These are phyloP conservation scores for Pleurotus citrinopileatus DNA, from an alignment of 768 basidiomycete species.

Conservation along the genomic window DNA sequence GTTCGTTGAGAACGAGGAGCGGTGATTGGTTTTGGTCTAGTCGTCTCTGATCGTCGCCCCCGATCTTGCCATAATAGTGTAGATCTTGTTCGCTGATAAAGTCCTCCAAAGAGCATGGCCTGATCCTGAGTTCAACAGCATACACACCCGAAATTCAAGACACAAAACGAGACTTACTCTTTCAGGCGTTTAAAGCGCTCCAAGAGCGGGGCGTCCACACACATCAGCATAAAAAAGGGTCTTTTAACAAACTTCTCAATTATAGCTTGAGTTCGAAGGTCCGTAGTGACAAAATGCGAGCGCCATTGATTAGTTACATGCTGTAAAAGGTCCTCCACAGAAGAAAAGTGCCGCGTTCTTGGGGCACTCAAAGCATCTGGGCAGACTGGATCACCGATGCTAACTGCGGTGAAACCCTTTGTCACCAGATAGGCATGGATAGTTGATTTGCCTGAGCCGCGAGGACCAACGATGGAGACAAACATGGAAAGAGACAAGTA, in stretches of 20 bases:
- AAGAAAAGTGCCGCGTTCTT: slow-evolving; percentile 36
- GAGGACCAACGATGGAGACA: slow-evolving; percentile 65
- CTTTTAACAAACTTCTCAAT: slow-evolving; percentile 75
- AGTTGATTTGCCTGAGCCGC: slow-evolving; percentile 56
- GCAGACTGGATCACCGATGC: slow-evolving; percentile 13
- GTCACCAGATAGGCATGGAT: slow-evolving; percentile 58
- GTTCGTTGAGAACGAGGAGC: slow-evolving; percentile 36
- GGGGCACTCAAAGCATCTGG: neutral
- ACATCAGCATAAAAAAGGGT: slow-evolving; percentile 87
- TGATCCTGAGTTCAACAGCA: neutral
- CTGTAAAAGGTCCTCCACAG: slow-evolving; percentile 55
- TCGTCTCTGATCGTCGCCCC: neutral
- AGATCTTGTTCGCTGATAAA: slow-evolving; percentile 77
- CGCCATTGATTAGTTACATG: slow-evolving; percentile 84
- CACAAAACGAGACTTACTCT: slow-evolving; percentile 33
- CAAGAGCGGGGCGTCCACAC: slow-evolving; percentile 78
- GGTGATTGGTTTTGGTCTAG: slow-evolving; percentile 18
- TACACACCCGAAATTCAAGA: neutral
- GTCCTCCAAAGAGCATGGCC: slow-evolving; percentile 50
- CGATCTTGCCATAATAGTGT: slow-evolving; percentile 52
- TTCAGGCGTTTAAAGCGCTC: slow-evolving; percentile 62
- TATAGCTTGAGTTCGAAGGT: slow-evolving; percentile 51
- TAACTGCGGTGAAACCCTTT: slow-evolving; percentile 58
- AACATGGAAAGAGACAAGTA: slow-evolving; percentile 42
- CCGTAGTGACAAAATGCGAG: slow-evolving; percentile 75